Conservation (phyloP, 148 eudicot species). For the Heliosperma pusillum region DNA sequence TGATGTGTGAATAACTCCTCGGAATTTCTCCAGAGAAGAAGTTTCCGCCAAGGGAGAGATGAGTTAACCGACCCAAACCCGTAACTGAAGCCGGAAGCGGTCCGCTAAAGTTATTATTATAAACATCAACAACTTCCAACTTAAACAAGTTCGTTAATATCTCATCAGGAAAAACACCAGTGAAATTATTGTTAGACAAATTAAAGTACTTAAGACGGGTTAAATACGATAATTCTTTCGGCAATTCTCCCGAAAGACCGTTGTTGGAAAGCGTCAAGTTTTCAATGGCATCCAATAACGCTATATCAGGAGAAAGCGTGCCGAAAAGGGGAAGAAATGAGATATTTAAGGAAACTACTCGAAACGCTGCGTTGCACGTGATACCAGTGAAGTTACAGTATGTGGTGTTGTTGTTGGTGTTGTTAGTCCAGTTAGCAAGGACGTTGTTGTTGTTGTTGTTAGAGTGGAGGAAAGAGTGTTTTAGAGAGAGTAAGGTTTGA, state of each 20-base stretch:
- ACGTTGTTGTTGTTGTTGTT: constrained; percentile 19
- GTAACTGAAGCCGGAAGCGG: constrained; percentile 42
- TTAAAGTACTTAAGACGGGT: constrained; percentile 38
- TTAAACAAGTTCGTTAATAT: constrained; percentile 23
- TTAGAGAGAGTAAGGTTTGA: constrained; percentile 44
- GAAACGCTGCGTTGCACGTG: constrained; percentile 40
- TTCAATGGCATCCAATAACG: constrained; percentile 35
- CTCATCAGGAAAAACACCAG: constrained; percentile 39
- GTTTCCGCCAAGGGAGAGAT: constrained; percentile 61
- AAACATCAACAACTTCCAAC: constrained; percentile 45
- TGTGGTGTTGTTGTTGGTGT: background rate
- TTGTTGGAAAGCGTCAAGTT: constrained; percentile 35
- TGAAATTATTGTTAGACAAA: constrained; percentile 45
- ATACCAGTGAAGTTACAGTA: constrained; percentile 80
- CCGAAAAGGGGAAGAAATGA: constrained; percentile 42
- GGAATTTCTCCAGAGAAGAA: constrained; percentile 75
- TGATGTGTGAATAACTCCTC: constrained; percentile 36
- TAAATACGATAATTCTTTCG: constrained; percentile 36
- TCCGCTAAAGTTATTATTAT: constrained; percentile 70
- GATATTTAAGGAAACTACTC: constrained; percentile 46
- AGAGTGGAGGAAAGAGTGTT: constrained; percentile 41
- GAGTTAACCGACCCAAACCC: constrained; percentile 26
- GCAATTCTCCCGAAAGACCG: constrained; percentile 60
- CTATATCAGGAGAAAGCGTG: constrained; percentile 48
- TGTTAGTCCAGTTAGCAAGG: constrained; percentile 50